These are phyloP conservation scores for Pythium plurisporium DNA, from an alignment of 352 stramenopile species.

Conservation along the genomic window DNA sequence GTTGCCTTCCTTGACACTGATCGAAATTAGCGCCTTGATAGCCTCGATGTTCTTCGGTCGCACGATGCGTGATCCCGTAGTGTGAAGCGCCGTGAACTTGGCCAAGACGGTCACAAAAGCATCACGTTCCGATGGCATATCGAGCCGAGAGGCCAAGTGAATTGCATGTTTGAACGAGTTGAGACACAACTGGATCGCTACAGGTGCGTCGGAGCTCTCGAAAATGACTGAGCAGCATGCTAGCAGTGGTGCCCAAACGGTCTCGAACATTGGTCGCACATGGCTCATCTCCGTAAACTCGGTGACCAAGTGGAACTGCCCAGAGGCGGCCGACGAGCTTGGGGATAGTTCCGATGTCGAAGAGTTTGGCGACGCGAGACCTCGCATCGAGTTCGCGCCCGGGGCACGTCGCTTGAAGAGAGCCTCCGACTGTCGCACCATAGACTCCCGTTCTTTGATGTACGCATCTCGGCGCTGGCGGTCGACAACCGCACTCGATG, in stretches of 20 bases:
- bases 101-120: constrained; percentile 95
- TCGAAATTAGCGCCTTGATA: constrained; percentile 95
- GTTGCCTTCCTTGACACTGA: constrained; percentile 96
- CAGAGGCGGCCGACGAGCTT: not conserved
- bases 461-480: constrained; percentile 75
- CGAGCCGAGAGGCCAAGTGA: constrained; percentile 77
- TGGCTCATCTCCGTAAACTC: constrained; percentile 68
- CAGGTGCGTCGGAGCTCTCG: constrained; percentile 90
- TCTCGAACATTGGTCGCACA: constrained; percentile 98
- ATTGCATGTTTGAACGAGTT: constrained; percentile 95
- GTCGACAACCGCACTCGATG: constrained; percentile 49
- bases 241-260: constrained; percentile 96
- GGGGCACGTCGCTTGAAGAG: constrained; percentile 67
- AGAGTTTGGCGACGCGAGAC: constrained; percentile 17
- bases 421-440: constrained; percentile 74
- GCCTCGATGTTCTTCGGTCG: constrained; percentile 97
- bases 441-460: constrained; percentile 80
- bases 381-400: constrained; percentile 15
- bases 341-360: not conserved
- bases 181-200: constrained; percentile 92
- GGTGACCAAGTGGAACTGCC: constrained; percentile 63
- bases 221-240: constrained; percentile 97
- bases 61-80: constrained; percentile 90
- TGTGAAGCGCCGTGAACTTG: constrained; percentile 96
- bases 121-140: constrained; percentile 92